Percentiles rank a stretch among this genome's conserved stretches.
Conservation (phyloP, 139 green algal genomes). For the Marvania coccoides region DNA sequence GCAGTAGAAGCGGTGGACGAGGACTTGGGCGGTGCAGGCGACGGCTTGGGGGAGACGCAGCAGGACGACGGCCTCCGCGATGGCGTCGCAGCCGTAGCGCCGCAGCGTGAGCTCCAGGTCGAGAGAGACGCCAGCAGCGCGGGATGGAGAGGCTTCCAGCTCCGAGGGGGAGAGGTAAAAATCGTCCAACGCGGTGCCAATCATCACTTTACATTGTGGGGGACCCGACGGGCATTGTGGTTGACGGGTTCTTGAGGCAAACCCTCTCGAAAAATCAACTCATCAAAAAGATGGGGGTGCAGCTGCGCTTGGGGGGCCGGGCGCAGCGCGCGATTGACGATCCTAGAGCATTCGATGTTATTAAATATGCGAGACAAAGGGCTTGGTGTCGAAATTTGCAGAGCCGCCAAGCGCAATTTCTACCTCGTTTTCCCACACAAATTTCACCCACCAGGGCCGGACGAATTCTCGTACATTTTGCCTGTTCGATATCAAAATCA, state of each 20-base stretch:
- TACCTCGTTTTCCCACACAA: background rate
- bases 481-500: background rate
- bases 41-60: slow-evolving; percentile 72
- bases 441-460: background rate
- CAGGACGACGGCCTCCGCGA: slow-evolving; percentile 54
- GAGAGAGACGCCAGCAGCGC: slow-evolving; percentile 61
- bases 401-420: too few relatives aligned
- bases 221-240: too few relatives aligned
- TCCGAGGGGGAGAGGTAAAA: slow-evolving; percentile 80
- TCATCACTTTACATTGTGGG: too few relatives aligned
- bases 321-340: too few relatives aligned
- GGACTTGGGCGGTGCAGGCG: slow-evolving; percentile 79
- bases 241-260: too few relatives aligned
- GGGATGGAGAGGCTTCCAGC: slow-evolving; percentile 56
- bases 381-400: too few relatives aligned
- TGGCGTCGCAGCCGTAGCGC: slow-evolving; percentile 72
- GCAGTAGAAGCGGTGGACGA: slow-evolving; percentile 93
- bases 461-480: background rate
- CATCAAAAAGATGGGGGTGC: too few relatives aligned
- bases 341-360: too few relatives aligned
- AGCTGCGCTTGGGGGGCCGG: too few relatives aligned
- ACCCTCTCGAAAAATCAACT: too few relatives aligned
- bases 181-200: slow-evolving; percentile 62
- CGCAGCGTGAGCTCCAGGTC: slow-evolving; percentile 61
- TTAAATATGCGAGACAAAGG: too few relatives aligned